Evolutionary conservation across 1,284 basidiomycete genomes (phyloP), one percentile per base, ranked within the genome.

Genomic region (Somion occarium): DNA sequence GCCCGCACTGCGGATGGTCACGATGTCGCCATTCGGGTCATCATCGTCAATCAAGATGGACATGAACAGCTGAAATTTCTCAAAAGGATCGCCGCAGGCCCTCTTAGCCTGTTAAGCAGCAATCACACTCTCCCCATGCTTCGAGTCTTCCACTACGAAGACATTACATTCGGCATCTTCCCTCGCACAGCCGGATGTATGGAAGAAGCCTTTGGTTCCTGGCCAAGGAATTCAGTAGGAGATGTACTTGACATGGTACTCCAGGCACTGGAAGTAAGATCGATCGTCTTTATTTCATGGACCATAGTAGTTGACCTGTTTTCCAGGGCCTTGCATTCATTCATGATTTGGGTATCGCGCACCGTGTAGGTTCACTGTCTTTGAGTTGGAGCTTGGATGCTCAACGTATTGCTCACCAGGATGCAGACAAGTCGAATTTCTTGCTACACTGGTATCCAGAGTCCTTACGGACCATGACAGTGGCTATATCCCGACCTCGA

Each of bases 181-280:
- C 30, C 30, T 34, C 30, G 7, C 7, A 34, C 30, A 34, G 30
- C 7, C 7, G 15, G 15, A 7, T 7, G 15, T 15, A 34, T 34
- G 30, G 30, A 34, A 34, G 15, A 7, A 15, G 30, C 30, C 15
- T 34, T 34, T 15, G 30, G 15, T 15, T 34, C 15, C 30, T 34
- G 30, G 30, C 7, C 30, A 34, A 7, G 15, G 15, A 34, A 34
- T 15, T 34, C 30, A 15, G 30, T 62, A 1, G 67, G 61, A 1
- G 66, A 69, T 48, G 48, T 67, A 22, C 20, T 67, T 3, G 61
- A 67, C 37, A 64, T 67, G 59, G 43, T 68, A 15, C 53, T 64
- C 54, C 65, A 68, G 42, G 60, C 58, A 39, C 27, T 68, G 2
- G 64, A 67, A 59, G 49, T 51, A 48, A 26, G 51, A 49, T 19